Evolutionary conservation across 345 rosid genomes (phyloP).

Genomic region (Lumnitzera littorea): DNA sequence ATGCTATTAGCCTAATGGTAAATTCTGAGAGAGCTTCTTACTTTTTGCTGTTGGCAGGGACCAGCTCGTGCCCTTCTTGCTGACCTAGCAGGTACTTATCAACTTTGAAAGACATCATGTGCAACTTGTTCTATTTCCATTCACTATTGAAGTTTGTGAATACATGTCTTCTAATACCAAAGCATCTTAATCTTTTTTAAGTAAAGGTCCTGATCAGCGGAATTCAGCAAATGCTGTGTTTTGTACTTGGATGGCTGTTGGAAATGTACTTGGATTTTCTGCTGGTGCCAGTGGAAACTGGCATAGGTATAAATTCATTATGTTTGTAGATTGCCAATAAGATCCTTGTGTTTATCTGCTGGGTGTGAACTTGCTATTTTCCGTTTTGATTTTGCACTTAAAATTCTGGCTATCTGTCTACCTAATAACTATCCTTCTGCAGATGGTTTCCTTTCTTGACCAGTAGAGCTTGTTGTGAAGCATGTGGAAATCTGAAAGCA

Average conservation of each 20-base stretch:
- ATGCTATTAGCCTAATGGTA: neutral
- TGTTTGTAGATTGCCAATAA: slow-evolving; percentile 3
- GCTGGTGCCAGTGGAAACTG: slow-evolving; percentile 93
- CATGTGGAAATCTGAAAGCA: slow-evolving; percentile 95
- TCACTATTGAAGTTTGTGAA: neutral
- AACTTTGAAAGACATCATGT: neutral
- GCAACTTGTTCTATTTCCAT: neutral
- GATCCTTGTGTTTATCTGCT: neutral
- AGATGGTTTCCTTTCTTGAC: slow-evolving; percentile 98
- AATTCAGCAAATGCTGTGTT: slow-evolving; percentile 91
- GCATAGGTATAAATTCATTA: slow-evolving; percentile 56
- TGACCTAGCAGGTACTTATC: slow-evolving; percentile 65
- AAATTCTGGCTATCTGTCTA: neutral
- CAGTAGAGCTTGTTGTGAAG: slow-evolving; percentile 89
- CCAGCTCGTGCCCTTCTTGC: slow-evolving; percentile 99
- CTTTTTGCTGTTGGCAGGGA: slow-evolving; percentile 42
- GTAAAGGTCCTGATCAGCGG: slow-evolving; percentile 83
- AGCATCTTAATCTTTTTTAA: slow-evolving; percentile 9
- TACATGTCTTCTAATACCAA: neutral
- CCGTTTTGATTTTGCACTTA: neutral
- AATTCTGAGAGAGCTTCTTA: slow-evolving; percentile 9
- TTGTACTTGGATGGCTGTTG: slow-evolving; percentile 98
- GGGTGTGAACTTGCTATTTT: neutral
- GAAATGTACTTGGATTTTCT: slow-evolving; percentile 92
- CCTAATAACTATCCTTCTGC: slow-evolving; percentile 21